Evolutionary conservation across 2,329 filamentous ascomycete species (phyloP), one percentile per base, ranked within the genome.

Genomic region (Aspergillus udagawae): DNA sequence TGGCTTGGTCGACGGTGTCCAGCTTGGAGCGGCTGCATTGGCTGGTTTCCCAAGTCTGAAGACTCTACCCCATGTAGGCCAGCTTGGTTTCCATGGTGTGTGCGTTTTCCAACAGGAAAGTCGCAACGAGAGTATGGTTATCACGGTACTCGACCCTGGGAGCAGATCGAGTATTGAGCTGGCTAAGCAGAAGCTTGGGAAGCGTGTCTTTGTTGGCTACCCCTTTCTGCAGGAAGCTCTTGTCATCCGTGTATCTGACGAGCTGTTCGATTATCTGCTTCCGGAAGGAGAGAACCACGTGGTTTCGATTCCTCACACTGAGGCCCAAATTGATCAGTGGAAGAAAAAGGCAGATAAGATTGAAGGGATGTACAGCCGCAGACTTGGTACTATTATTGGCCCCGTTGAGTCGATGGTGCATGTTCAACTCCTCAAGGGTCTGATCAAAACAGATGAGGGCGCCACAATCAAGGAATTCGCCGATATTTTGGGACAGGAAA

Each of bases 61-160:
- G 63, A 94, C 90, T 1, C 77, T 99, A 44, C 89, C 91, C 0
- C 92, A 94, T 72, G 87, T 86, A 59, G 94, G 91, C 2, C 83
- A 86, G 56, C 80, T 97, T 50, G 90, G 87, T 8, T 96, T 92
- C 73, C 90, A 96, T 64, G 92, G 92, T 2, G 90, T 99, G 60
- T 94, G 88, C 61, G 91, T 99, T 35, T 99, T 99, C 79, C 92
- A 96, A 70, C 87, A 93, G 65, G 94, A 97, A 65, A 97, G 92
- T 71, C 88, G 91, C 51, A 97, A 97, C 69, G 92, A 97, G 74
- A 99, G 93, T 74, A 92, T 97, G 86, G 85, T 97, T 25, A 83
- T 97, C 56, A 96, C 91, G 1, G 80, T 99, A 51, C 82, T 87
- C 32, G 88, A 91, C 41, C 85, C 90, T 0, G 91, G 92, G 61